These are phyloP conservation scores for Eleusine indica DNA, from an alignment of 176 grass and related monocot species.

Conservation along the genomic window DNA sequence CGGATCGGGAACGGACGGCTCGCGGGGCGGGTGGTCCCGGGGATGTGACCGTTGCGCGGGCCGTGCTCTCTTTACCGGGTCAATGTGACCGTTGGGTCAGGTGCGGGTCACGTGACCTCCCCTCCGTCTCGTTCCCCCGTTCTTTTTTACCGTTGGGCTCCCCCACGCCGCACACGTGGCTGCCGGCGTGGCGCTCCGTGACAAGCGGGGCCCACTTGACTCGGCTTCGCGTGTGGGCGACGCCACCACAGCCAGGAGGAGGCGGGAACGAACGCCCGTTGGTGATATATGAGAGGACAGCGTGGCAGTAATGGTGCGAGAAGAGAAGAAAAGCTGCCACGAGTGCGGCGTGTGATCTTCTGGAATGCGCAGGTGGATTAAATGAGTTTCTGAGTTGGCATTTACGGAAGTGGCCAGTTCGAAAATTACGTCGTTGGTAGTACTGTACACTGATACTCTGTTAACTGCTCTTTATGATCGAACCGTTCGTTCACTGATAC, in stretches of 20 bases:
- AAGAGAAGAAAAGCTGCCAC: not conserved
- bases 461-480: not conserved
- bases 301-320: conserved; percentile 3
- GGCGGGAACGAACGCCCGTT: conserved; percentile 2
- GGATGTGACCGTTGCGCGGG: conserved; percentile 82
- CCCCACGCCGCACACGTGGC: conserved; percentile 9
- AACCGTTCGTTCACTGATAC: not conserved
- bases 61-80: conserved; percentile 5
- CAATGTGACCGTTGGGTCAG: conserved; percentile 65
- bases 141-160: conserved; percentile 46
- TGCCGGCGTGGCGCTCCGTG: not conserved
- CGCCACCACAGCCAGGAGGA: conserved; percentile 14
- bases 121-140: not conserved
- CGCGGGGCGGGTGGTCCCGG: conserved; percentile 6
- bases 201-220: not conserved
- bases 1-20: conserved; percentile 56
- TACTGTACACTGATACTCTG: not conserved
- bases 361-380: not conserved
- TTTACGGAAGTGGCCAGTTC: not conserved
- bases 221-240: conserved; percentile 10
- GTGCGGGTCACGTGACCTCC: conserved; percentile 59
- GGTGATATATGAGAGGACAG: not conserved
- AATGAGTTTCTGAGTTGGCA: conserved; percentile 9
- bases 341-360: not conserved
- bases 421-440: not conserved